Percentiles rank a stretch among this genome's conserved stretches.
These are phyloP conservation scores for Acanthochlamys bracteata DNA, from an alignment of 106 monocot genomes.

Conservation along the genomic window DNA sequence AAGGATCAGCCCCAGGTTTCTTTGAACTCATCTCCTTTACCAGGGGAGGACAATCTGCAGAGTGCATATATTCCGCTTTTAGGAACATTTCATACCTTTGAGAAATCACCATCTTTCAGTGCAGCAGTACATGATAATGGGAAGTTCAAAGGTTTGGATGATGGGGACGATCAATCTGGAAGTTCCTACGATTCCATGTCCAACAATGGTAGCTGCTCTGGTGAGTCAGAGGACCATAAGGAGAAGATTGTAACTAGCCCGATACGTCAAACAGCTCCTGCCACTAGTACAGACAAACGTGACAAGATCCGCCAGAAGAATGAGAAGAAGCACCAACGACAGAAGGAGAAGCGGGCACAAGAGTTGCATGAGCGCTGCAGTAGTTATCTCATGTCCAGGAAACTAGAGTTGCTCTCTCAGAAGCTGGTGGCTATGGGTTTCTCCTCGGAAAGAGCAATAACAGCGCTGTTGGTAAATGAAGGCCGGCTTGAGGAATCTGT, in stretches of 20 bases:
- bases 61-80: conserved; percentile 45
- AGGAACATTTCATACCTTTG: conserved; percentile 57
- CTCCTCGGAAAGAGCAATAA: conserved; percentile 54
- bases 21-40: conserved; percentile 22
- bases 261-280: conserved; percentile 19
- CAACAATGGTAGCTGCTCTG: conserved; percentile 74
- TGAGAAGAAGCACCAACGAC: conserved; percentile 91
- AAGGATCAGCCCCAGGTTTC: conserved; percentile 37
- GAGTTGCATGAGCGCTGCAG: conserved; percentile 71
- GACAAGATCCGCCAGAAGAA: conserved; percentile 92
- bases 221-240: conserved; percentile 74
- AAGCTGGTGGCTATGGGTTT: conserved; percentile 89
- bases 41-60: conserved; percentile 12
- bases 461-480: conserved; percentile 74
- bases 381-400: conserved; percentile 70
- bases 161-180: conserved; percentile 36
- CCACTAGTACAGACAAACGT: conserved; percentile 59
- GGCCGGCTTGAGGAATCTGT: conserved; percentile 76
- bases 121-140: conserved; percentile 21
- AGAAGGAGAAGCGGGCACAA: conserved; percentile 68
- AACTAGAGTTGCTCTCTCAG: conserved; percentile 60
- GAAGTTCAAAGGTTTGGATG: conserved; percentile 26
- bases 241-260: conserved; percentile 27
- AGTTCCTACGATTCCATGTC: conserved; percentile 62
- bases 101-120: conserved; percentile 15